Percentiles rank a stretch among this genome's conserved stretches.
These are phyloP conservation scores for Trichoderma sp. DNA, from an alignment of 2,329 filamentous ascomycete genomes.

Conservation along the genomic window DNA sequence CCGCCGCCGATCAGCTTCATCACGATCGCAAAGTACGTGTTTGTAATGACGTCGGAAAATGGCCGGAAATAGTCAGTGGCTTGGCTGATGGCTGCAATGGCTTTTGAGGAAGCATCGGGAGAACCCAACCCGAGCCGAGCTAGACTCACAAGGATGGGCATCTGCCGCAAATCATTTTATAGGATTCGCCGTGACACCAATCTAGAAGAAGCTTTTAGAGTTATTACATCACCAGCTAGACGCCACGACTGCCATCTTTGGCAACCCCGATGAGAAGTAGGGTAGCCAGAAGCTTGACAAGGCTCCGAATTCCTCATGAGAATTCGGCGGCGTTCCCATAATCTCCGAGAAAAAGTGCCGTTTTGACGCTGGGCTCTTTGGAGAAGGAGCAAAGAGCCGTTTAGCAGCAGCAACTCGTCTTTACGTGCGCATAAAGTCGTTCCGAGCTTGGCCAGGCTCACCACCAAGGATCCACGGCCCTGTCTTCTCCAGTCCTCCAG, in stretches of 20 bases:
- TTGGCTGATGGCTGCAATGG: constrained; percentile 10
- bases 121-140: constrained; percentile 10
- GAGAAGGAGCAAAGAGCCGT: neutral
- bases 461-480: neutral
- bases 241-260: constrained; percentile 11
- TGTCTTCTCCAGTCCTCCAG: constrained; percentile 11
- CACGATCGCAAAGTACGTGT: neutral
- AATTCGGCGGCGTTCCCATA: neutral
- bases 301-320: neutral
- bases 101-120: constrained; percentile 1
- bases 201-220: neutral
- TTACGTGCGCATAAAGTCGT: constrained; percentile 10
- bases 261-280: constrained; percentile 6
- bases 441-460: constrained; percentile 1
- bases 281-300: neutral
- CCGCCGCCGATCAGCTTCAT: constrained; percentile 10
- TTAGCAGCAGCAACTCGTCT: constrained; percentile 1
- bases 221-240: constrained; percentile 26
- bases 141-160: neutral
- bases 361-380: neutral
- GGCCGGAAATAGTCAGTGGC: constrained; percentile 14
- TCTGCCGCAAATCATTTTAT: constrained; percentile 8
- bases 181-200: neutral
- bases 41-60: constrained; percentile 11
- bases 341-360: neutral